These are phyloP conservation scores for Fusarium xylarioides DNA, from an alignment of 2,329 filamentous ascomycete species.

Conservation along the genomic window DNA sequence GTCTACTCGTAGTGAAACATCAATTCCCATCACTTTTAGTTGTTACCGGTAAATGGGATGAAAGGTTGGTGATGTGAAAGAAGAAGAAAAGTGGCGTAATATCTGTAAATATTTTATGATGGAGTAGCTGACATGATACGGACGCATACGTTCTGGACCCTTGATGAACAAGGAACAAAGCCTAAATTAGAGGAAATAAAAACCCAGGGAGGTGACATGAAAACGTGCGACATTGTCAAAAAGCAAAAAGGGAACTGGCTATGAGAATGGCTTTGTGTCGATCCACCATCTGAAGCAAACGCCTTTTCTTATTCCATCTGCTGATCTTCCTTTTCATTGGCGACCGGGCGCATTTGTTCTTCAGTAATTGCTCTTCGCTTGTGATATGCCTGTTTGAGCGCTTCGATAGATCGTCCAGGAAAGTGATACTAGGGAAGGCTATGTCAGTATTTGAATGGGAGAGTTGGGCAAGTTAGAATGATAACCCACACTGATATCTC, in stretches of 20 bases:
- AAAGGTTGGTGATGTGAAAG: neutral
- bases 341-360: neutral
- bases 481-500: neutral
- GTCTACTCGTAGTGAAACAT: neutral
- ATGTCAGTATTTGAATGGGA: neutral
- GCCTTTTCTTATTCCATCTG: too few species aligned
- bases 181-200: accelerated
- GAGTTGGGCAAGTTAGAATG: accelerated
- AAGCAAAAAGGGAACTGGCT: neutral
- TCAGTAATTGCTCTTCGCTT: neutral
- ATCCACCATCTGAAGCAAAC: neutral
- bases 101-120: neutral
- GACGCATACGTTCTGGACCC: neutral
- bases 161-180: neutral
- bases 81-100: neutral
- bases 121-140: neutral
- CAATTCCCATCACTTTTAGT: neutral
- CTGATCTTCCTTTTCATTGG: neutral
- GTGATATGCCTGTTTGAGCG: neutral
- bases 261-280: neutral
- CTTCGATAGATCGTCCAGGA: neutral
- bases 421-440: neutral
- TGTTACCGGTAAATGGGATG: neutral
- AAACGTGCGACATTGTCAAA: too few species aligned
- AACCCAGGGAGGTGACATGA: accelerated